Evolutionary conservation across 441 rosid genomes (phyloP).

Genomic region (Pelargonium myrrhifolium): DNA sequence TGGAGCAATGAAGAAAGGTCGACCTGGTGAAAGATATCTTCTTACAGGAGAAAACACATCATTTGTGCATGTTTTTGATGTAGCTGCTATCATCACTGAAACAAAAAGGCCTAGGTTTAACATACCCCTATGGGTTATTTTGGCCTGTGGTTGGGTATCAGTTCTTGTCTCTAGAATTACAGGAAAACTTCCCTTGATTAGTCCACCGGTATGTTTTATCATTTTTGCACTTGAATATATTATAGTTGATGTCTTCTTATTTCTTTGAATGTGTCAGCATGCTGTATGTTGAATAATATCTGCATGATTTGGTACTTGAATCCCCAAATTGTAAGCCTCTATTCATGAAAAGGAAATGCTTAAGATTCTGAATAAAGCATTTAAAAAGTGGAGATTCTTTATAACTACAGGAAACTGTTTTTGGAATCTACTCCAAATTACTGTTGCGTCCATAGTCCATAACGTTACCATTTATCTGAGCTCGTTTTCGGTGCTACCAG

Average conservation of each 20-base stretch:
- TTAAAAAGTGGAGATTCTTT: neutral
- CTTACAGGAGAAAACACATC: constrained; percentile 88
- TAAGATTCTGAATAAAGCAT: neutral
- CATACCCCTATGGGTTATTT: constrained; percentile 57
- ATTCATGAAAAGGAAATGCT: neutral
- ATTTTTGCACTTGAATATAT: constrained; percentile 4
- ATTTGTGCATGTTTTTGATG: constrained; percentile 53
- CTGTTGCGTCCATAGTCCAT: no score
- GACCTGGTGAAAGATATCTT: constrained; percentile 62
- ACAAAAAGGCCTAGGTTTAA: constrained; percentile 53
- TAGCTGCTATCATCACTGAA: constrained; percentile 60
- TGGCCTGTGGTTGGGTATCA: constrained; percentile 60
- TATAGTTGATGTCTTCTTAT: neutral
- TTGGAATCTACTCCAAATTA: neutral
- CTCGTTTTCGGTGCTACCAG: no score
- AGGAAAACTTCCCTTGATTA: constrained; percentile 79
- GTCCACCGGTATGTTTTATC: constrained; percentile 62
- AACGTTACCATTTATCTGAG: no score
- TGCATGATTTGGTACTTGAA: neutral
- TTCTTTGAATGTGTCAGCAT: constrained; percentile 1
- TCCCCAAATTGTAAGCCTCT: neutral
- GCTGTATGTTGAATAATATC: neutral
- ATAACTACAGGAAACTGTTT: neutral
- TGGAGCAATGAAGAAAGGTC: constrained; percentile 66
- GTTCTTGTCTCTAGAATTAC: constrained; percentile 58